Evolutionary conservation across 1,139 yeast species (phyloP), one percentile per base, ranked within the genome.

Genomic region (Ogataea hybrid): DNA sequence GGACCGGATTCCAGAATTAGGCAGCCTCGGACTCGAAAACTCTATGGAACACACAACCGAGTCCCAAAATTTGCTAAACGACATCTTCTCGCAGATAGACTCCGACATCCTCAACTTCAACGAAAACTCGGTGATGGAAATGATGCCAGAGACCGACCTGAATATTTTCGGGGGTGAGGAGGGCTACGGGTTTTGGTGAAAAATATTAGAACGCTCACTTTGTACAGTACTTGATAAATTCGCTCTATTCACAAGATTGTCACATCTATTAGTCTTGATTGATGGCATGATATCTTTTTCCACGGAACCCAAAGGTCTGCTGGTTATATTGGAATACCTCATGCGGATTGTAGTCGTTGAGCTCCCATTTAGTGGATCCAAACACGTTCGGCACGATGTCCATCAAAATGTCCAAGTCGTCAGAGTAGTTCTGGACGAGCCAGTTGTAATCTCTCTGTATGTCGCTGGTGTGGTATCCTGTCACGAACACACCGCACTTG

Each of bases 281-380:
- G 53, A 85, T 75, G 32, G 96, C 95, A 61, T 88, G 96, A 68
- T 92, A 92, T 64, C 97, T 79, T 75, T 92, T 92, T 54, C 98
- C 98, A 69, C 98, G 81, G 64, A 90, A 78, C 18, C 92, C 97
- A 63, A 87, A 89, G 41, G 92, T 68, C 61, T 81, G 81, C 70
- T 86, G 89, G 69, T 92, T 92, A 61, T 88, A 85, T 68, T 86
- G 95, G 70, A 85, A 90, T 9, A 87, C 86, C 62, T 90, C 97
- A 18, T 90, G 89, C 12, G 97, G 97, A 62, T 88, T 81, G 49
- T 80, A 67, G 62, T 90, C 97, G 55, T 89, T 92, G 59, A 92
- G 74, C 67, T 92, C 97, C 84, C 96, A 86, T 66, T 90, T 90
- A 30, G 96, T 85, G 31, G 95, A 84, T 30, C 87, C 84, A 63